Evolutionary conservation across 768 basidiomycete genomes (phyloP).

Genomic region (Kwoniella heveanensis): DNA sequence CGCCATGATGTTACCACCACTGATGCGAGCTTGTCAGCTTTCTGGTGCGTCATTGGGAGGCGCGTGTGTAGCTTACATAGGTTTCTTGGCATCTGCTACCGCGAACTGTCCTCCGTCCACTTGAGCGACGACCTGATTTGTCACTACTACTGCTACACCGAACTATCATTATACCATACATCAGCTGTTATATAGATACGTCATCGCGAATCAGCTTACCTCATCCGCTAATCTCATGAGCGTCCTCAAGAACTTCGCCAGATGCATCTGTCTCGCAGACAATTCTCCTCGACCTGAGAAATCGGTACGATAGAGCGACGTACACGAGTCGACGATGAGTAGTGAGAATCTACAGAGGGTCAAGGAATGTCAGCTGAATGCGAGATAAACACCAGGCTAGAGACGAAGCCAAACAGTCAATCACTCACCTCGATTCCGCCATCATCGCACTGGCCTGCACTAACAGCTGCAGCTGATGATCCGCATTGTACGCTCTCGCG

Average conservation of each 20-base stretch:
- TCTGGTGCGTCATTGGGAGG: too few species aligned
- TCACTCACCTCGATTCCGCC: conserved; percentile 91
- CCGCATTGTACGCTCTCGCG: conserved; percentile 96
- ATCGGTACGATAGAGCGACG: conserved; percentile 91
- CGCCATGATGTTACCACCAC: conserved; percentile 96
- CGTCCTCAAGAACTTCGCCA: conserved; percentile 92
- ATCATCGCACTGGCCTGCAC: conserved; percentile 95
- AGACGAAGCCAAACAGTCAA: too few species aligned
- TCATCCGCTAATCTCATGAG: conserved; percentile 94
- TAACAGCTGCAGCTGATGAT: conserved; percentile 88
- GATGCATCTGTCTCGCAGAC: conserved; percentile 89
- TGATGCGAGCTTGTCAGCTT: conserved; percentile 25
- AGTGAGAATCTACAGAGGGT: conserved; percentile 75
- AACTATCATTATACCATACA: conserved; percentile 63
- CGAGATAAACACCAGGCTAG: too few species aligned
- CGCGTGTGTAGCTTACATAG: conserved; percentile 67
- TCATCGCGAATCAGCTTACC: conserved; percentile 60
- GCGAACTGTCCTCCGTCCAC: conserved; percentile 91
- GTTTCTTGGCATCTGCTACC: conserved; percentile 92
- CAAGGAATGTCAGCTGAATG: background rate
- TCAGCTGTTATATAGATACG: conserved; percentile 17
- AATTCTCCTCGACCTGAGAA: conserved; percentile 94
- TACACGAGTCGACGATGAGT: conserved; percentile 94
- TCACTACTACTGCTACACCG: conserved; percentile 94
- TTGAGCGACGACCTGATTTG: conserved; percentile 99